Percentiles rank a stretch among this genome's conserved stretches.
Conservation (phyloP, 345 rosid species). For the Murraya paniculata region DNA sequence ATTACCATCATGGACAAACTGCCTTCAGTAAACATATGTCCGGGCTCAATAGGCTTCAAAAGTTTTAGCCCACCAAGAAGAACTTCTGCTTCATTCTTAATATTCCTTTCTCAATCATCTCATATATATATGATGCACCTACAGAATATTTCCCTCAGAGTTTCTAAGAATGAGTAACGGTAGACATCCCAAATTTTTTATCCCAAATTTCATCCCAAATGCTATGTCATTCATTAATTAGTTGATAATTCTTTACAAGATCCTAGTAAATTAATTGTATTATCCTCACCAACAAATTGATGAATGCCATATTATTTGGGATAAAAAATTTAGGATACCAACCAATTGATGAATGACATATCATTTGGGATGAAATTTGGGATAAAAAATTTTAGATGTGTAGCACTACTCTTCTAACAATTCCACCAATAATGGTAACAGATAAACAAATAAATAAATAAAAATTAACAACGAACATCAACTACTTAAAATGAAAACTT, state of each 20-base stretch:
- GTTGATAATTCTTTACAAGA: too few species aligned
- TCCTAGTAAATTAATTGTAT: too few species aligned
- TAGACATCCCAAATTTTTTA: too few species aligned
- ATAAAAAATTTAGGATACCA: too few species aligned
- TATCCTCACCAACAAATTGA: too few species aligned
- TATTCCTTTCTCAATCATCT: neutral
- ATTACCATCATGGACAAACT: neutral
- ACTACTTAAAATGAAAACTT: constrained; percentile 23
- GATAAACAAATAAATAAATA: neutral
- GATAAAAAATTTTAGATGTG: too few species aligned
- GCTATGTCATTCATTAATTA: too few species aligned
- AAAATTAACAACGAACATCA: neutral
- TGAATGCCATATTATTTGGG: too few species aligned
- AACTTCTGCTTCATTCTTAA: neutral
- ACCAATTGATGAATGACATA: too few species aligned
- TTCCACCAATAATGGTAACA: neutral
- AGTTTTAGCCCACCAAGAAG: neutral
- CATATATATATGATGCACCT: neutral
- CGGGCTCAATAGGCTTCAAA: neutral
- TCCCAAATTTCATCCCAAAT: too few species aligned
- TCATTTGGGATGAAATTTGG: too few species aligned
- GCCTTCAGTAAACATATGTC: neutral
- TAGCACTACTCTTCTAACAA: too few species aligned
- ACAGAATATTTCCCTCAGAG: neutral
- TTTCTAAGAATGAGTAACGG: neutral